phyloP scores from a whole-genome alignment of 768 basidiomycete species.

The Strobilomyces echinocephalus region DNA sequence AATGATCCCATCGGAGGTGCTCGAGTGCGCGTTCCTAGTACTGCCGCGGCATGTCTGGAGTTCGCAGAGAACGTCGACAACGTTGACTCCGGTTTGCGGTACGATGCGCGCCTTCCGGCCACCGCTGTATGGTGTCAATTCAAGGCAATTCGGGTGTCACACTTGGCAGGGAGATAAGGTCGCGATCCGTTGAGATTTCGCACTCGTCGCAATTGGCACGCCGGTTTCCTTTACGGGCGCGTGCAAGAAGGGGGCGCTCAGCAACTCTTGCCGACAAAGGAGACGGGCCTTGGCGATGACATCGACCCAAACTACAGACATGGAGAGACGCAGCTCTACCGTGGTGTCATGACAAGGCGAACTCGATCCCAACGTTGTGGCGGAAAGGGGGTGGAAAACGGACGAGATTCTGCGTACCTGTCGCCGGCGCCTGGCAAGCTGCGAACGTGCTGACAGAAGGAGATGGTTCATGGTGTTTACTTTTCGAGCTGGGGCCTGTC shows the following conservation, averaged over 20 bases:
- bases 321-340: slow-evolving; percentile 3
- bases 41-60: slow-evolving; percentile 24
- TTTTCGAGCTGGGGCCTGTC: slow-evolving; percentile 13
- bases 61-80: slow-evolving; percentile 14
- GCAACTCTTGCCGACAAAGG: neutral
- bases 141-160: slow-evolving; percentile 7
- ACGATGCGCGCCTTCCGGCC: slow-evolving; percentile 17
- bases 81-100: slow-evolving; percentile 1
- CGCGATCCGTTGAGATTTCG: slow-evolving; percentile 28
- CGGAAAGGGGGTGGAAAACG: slow-evolving; percentile 26
- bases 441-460: neutral
- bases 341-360: slow-evolving; percentile 4
- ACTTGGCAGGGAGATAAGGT: slow-evolving; percentile 27
- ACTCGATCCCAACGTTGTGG: slow-evolving; percentile 16
- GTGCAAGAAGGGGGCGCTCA: neutral
- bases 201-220: neutral
- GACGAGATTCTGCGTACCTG: slow-evolving; percentile 16
- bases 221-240: slow-evolving; percentile 5
- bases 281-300: slow-evolving; percentile 13
- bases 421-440: slow-evolving; percentile 11
- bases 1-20: slow-evolving; percentile 9
- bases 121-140: slow-evolving; percentile 13
- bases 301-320: slow-evolving; percentile 12
- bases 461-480: slow-evolving; percentile 15
- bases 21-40: slow-evolving; percentile 14